A percentile compares a stretch with the other conserved stretches of the same genome.
phyloP scores from a whole-genome alignment of 495 filamentous ascomycete species.

The Penicillium steckii region DNA sequence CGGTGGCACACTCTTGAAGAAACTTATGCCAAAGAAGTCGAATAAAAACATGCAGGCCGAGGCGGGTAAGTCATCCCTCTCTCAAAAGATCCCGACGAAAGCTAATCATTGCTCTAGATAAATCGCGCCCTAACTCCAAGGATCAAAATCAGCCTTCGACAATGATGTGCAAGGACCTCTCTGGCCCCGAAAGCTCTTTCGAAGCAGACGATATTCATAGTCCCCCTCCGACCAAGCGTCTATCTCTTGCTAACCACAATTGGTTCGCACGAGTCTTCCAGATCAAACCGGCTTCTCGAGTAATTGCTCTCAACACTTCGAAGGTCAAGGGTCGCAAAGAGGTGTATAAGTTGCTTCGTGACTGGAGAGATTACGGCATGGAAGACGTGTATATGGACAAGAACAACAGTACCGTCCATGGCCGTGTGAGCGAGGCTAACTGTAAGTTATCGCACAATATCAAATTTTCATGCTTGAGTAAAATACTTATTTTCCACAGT shows the following conservation, averaged over 20 bases:
- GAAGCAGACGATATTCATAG: slow-evolving; percentile 15
- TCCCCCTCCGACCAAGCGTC: slow-evolving; percentile 14
- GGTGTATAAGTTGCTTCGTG: slow-evolving; percentile 65
- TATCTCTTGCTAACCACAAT: slow-evolving; percentile 49
- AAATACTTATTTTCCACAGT: slow-evolving; percentile 41
- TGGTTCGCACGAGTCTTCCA: slow-evolving; percentile 88
- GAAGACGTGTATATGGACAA: slow-evolving; percentile 73
- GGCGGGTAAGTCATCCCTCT: slow-evolving; percentile 22
- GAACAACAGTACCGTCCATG: slow-evolving; percentile 68
- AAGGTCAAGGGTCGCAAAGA: slow-evolving; percentile 71
- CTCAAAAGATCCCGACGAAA: no score
- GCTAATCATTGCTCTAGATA: slow-evolving; percentile 5
- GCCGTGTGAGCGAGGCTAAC: slow-evolving; percentile 69
- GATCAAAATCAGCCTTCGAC: slow-evolving; percentile 9
- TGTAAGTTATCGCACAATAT: slow-evolving; percentile 54
- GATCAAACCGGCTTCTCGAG: slow-evolving; percentile 75
- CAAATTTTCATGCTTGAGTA: not conserved
- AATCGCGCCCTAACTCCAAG: not conserved
- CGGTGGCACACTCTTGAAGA: slow-evolving; percentile 29
- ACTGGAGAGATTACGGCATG: slow-evolving; percentile 81
- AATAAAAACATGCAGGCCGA: slow-evolving; percentile 16
- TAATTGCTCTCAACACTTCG: slow-evolving; percentile 70
- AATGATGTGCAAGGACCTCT: slow-evolving; percentile 14
- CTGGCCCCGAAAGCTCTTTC: slow-evolving; percentile 16
- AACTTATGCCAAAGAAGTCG: slow-evolving; percentile 33